These are phyloP conservation scores for Aspergillus felis DNA, from an alignment of 2,329 filamentous ascomycete genomes.

Conservation along the genomic window DNA sequence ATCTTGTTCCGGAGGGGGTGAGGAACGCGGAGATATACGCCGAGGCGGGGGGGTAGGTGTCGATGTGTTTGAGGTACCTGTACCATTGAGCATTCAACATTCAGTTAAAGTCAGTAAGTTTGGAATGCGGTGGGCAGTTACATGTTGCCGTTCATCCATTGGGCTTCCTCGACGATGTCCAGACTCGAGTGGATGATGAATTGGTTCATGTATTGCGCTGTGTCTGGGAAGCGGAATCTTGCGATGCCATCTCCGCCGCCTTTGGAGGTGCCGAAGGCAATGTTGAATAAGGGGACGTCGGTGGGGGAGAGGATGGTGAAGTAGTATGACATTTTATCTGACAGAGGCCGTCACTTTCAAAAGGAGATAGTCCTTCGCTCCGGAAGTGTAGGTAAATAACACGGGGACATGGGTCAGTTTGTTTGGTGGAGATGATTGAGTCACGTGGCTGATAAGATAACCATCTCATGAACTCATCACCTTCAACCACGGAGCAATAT, in stretches of 20 bases:
- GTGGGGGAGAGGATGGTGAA: slow-evolving; percentile 94
- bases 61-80: slow-evolving; percentile 94
- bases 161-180: slow-evolving; percentile 92
- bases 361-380: neutral
- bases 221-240: slow-evolving; percentile 83
- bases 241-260: slow-evolving; percentile 89
- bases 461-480: neutral
- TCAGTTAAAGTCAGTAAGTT: neutral
- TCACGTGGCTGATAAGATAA: slow-evolving; percentile 17
- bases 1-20: slow-evolving; percentile 86
- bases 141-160: slow-evolving; percentile 87
- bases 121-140: slow-evolving; percentile 36
- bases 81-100: neutral
- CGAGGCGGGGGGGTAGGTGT: slow-evolving; percentile 80
- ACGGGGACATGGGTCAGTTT: too few species aligned
- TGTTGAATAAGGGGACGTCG: slow-evolving; percentile 93
- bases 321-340: slow-evolving; percentile 83
- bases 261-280: slow-evolving; percentile 96
- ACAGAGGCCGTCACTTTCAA: neutral
- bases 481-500: neutral
- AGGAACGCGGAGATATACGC: slow-evolving; percentile 94
- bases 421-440: slow-evolving; percentile 2
- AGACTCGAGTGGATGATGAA: slow-evolving; percentile 93
- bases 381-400: neutral
- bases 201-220: slow-evolving; percentile 91